Conservation (phyloP, 441 rosid genomes). For the Gossypium laxum region DNA sequence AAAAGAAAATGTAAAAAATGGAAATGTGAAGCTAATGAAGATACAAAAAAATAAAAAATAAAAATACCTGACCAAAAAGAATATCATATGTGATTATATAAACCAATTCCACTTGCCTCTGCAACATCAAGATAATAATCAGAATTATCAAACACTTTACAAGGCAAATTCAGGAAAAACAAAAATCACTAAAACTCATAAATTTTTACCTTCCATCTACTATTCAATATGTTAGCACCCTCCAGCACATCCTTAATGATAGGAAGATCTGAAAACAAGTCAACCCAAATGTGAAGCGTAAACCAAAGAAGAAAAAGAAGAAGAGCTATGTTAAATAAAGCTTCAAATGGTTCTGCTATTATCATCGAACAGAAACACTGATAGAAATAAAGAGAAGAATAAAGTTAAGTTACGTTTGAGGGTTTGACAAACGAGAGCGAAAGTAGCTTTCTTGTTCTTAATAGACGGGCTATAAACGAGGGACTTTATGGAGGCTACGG, state of each 20-base stretch:
- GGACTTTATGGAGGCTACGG: slow-evolving; percentile 65
- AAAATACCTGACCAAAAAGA: slow-evolving; percentile 64
- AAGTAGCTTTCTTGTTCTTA: slow-evolving; percentile 70
- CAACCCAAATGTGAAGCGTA: background rate
- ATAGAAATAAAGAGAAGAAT: background rate
- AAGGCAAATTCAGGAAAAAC: background rate
- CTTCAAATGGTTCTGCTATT: slow-evolving; percentile 1
- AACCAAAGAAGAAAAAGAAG: background rate
- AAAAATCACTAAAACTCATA: background rate
- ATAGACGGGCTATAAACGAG: slow-evolving; percentile 68
- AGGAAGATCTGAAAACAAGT: slow-evolving; percentile 43
- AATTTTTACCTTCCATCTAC: slow-evolving; percentile 64
- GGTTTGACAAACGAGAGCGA: slow-evolving; percentile 84
- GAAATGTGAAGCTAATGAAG: background rate
- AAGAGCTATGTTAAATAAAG: background rate
- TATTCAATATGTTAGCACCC: slow-evolving; percentile 40
- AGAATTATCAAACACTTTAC: background rate
- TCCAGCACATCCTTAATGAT: slow-evolving; percentile 64
- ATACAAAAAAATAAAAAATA: background rate
- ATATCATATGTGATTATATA: slow-evolving; percentile 58
- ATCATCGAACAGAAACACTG: background rate
- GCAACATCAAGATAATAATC: slow-evolving; percentile 17
- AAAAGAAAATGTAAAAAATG: background rate
- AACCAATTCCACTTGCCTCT: slow-evolving; percentile 66
- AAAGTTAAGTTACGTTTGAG: slow-evolving; percentile 48